A percentile compares a stretch with the other conserved stretches of the same genome.
Evolutionary conservation across 208 protist species (phyloP).

Genomic region (Acanthamoeba royreba): DNA sequence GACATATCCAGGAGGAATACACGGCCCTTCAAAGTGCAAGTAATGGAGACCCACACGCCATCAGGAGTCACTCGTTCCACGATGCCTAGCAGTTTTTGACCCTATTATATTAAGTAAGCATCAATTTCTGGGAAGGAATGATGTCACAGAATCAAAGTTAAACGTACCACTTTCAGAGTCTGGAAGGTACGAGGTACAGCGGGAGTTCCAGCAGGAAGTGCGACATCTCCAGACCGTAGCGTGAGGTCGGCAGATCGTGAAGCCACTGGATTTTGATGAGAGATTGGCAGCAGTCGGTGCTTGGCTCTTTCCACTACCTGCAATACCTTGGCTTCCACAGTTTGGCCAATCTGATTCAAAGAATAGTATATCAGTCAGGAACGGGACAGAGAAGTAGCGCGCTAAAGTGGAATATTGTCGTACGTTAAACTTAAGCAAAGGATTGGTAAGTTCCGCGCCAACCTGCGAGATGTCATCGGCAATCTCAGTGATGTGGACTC

Average conservation of each 20-base stretch:
- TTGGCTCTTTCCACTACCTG: background rate
- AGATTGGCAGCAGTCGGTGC: constrained; percentile 41
- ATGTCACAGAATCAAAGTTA: too few species aligned
- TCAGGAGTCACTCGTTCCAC: background rate
- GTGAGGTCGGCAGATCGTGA: constrained; percentile 19
- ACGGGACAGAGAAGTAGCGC: too few species aligned
- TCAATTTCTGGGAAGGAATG: background rate
- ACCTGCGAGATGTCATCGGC: constrained; percentile 27
- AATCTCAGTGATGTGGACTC: constrained; percentile 34
- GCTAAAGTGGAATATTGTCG: too few species aligned
- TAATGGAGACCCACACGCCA: constrained; percentile 29
- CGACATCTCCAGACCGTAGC: background rate
- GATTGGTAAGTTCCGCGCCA: background rate
- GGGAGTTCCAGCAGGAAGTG: background rate
- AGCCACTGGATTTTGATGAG: constrained; percentile 19
- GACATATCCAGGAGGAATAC: constrained; percentile 42
- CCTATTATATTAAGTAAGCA: background rate
- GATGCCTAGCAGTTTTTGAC: constrained; percentile 27
- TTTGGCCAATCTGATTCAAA: background rate
- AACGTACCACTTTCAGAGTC: background rate
- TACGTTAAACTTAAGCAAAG: background rate
- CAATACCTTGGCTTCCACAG: constrained; percentile 13
- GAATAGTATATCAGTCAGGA: too few species aligned
- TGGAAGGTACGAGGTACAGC: background rate
- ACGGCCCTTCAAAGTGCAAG: background rate